A percentile compares a stretch with the other conserved stretches of the same genome.
Conservation (phyloP, 2,329 filamentous ascomycete species). For the Stemphylium lycopersici region DNA sequence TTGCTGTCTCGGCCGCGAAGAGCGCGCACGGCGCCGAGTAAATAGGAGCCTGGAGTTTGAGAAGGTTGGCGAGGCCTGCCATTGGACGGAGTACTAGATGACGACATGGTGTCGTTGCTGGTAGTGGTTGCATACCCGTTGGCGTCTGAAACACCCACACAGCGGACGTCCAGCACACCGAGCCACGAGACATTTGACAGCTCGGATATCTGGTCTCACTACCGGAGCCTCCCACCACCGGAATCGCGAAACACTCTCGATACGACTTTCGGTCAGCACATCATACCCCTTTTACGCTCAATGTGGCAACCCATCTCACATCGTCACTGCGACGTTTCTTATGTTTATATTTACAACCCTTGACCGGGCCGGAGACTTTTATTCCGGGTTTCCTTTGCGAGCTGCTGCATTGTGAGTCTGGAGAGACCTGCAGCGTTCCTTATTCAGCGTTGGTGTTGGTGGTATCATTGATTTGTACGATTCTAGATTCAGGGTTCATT, state of each 20-base stretch:
- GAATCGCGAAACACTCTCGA: not conserved
- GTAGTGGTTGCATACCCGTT: not conserved
- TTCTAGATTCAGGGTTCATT: not conserved
- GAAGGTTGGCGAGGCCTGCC: slow-evolving; percentile 37
- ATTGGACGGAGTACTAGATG: slow-evolving; percentile 41
- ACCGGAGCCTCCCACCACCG: not conserved
- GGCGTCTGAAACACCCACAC: slow-evolving; percentile 3
- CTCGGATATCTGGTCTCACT: not conserved
- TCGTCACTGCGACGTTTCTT: slow-evolving; percentile 16
- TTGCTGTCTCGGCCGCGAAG: slow-evolving; percentile 44
- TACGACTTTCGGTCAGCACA: not conserved
- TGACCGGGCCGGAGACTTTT: not conserved
- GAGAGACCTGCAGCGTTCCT: slow-evolving; percentile 1
- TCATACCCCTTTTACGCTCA: not conserved
- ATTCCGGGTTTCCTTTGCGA: not conserved
- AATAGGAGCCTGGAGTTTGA: slow-evolving; percentile 34
- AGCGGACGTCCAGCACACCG: not conserved
- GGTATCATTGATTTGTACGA: not conserved
- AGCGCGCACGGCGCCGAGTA: slow-evolving; percentile 32
- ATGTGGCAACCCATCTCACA: not conserved
- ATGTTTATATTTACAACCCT: slow-evolving; percentile 7
- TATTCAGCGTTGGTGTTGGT: slow-evolving; percentile 15
- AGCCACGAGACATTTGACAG: slow-evolving; percentile 10
- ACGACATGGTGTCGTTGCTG: not conserved
- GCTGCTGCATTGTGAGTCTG: not conserved